Evolutionary conservation across 2,329 filamentous ascomycete genomes (phyloP).

Genomic region (Fusarium sterilihyphosum): DNA sequence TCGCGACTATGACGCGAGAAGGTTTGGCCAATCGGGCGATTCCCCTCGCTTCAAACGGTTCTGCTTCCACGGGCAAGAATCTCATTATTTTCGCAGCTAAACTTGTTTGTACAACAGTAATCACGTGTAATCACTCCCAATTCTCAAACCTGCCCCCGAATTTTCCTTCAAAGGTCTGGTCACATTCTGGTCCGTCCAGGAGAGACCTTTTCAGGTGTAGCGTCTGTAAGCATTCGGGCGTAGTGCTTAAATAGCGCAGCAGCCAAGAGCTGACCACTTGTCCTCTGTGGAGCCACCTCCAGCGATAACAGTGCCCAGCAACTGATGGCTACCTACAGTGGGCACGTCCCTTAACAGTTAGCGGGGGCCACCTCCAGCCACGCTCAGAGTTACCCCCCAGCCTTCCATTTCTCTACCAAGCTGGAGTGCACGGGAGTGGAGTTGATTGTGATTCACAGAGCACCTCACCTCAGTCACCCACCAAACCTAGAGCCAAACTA

Average conservation of each 20-base stretch:
- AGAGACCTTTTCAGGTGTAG: slow-evolving; percentile 24
- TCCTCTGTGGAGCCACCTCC: slow-evolving; percentile 8
- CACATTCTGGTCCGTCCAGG: background rate
- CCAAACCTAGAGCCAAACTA: slow-evolving; percentile 19
- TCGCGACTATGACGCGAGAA: slow-evolving; percentile 44
- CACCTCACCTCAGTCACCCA: background rate
- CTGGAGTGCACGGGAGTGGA: background rate
- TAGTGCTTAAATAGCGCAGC: slow-evolving; percentile 30
- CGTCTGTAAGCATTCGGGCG: slow-evolving; percentile 12
- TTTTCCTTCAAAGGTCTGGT: slow-evolving; percentile 7
- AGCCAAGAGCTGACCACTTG: slow-evolving; percentile 23
- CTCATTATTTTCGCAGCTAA: slow-evolving; percentile 6
- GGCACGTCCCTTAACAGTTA: slow-evolving; percentile 39
- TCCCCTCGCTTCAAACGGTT: slow-evolving; percentile 29
- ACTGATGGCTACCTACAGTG: slow-evolving; percentile 26
- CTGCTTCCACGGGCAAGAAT: background rate
- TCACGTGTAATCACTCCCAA: slow-evolving; percentile 31
- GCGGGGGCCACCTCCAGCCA: slow-evolving; percentile 44
- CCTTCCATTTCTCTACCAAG: slow-evolving; percentile 38
- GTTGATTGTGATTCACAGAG: slow-evolving; percentile 25
- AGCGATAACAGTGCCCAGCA: slow-evolving; percentile 26
- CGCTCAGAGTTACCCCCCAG: slow-evolving; percentile 43
- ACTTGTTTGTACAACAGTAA: background rate
- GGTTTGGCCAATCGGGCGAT: slow-evolving; percentile 34
- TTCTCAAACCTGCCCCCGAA: slow-evolving; percentile 9